Evolutionary conservation across 768 basidiomycete genomes (phyloP).

Genomic region (Coprinellus micaceus): DNA sequence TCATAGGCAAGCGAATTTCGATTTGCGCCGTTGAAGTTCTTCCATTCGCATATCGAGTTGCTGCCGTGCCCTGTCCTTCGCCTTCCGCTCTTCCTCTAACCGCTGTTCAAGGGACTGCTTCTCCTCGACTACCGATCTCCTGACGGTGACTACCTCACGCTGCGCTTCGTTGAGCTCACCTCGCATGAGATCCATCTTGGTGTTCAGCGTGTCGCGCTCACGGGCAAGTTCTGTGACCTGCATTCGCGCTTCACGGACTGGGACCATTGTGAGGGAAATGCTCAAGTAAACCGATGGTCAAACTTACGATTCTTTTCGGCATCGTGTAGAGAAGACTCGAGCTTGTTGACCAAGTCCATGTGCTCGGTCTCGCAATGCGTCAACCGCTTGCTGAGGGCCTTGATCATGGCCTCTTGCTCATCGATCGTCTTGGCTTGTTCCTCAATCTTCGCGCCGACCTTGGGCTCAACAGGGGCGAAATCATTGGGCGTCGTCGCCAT

Average conservation of each 20-base stretch:
- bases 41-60: conserved; percentile 88
- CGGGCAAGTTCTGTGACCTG: conserved; percentile 87
- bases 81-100: conserved; percentile 81
- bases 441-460: conserved; percentile 57
- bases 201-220: conserved; percentile 73
- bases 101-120: conserved; percentile 82
- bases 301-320: conserved; percentile 89
- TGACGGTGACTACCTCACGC: conserved; percentile 72
- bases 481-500: conserved; percentile 39
- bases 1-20: conserved; percentile 89
- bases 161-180: conserved; percentile 74
- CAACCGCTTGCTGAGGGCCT: conserved; percentile 89
- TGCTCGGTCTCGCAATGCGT: conserved; percentile 93
- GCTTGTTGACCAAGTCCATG: conserved; percentile 81
- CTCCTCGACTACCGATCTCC: conserved; percentile 81
- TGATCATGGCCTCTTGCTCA: conserved; percentile 89
- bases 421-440: conserved; percentile 72
- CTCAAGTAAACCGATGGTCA: conserved; percentile 1
- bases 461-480: conserved; percentile 46
- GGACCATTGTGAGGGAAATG: conserved; percentile 2
- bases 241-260: conserved; percentile 91
- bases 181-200: conserved; percentile 63
- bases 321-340: conserved; percentile 84
- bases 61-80: conserved; percentile 84
- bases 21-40: conserved; percentile 79